Evolutionary conservation across 148 eudicot genomes (phyloP).

Genomic region (Chenopodium suecicum): DNA sequence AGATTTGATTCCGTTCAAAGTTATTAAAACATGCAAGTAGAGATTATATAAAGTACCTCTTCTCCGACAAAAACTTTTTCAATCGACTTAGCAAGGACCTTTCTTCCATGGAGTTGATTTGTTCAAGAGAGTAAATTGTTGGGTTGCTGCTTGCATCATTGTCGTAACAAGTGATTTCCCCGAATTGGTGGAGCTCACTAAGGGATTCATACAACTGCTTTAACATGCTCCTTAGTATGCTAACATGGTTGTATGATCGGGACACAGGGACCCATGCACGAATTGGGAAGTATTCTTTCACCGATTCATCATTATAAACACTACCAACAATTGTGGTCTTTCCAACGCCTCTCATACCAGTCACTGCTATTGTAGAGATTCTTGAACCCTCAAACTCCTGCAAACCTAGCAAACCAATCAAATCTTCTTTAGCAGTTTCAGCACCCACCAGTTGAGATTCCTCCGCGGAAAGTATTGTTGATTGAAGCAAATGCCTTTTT

Average conservation of each 20-base stretch:
- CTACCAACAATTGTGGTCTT: constrained; percentile 24
- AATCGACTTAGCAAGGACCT: neutral
- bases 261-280: constrained; percentile 17
- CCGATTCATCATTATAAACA: constrained; percentile 17
- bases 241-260: neutral
- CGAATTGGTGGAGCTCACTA: no score
- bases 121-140: no score
- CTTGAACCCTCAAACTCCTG: neutral
- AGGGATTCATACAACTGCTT: constrained; percentile 5
- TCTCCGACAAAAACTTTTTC: constrained; percentile 9
- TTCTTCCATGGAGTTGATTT: neutral
- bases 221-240: constrained; percentile 18
- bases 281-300: neutral
- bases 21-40: no score
- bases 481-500: no score
- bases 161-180: no score
- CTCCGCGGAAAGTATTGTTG: neutral
- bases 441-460: constrained; percentile 10
- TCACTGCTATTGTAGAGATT: constrained; percentile 8
- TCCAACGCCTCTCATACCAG: constrained; percentile 36
- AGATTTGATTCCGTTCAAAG: no score
- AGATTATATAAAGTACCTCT: constrained; percentile 12
- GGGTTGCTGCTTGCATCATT: no score
- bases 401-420: constrained; percentile 6
- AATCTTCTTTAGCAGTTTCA: constrained; percentile 2